A percentile compares a stretch with the other conserved stretches of the same genome.
Conservation (phyloP, 768 basidiomycete genomes). For the Mrakia gelida region DNA sequence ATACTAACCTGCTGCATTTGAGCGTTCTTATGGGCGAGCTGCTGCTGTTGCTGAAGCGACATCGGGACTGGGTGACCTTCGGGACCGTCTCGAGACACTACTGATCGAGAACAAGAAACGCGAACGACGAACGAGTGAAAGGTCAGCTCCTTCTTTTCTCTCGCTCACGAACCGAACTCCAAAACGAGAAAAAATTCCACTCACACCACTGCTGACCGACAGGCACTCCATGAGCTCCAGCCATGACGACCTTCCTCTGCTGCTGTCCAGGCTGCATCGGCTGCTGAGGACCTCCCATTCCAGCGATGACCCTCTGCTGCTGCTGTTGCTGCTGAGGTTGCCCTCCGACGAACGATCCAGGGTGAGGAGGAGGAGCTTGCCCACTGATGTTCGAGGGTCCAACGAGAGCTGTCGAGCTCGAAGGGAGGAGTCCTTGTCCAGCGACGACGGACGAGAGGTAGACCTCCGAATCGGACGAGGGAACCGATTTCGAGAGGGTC, state of each 20-base stretch:
- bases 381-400: background rate
- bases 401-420: background rate
- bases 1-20: background rate
- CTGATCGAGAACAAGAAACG: background rate
- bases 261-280: background rate
- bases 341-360: background rate
- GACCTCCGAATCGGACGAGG: background rate
- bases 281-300: background rate
- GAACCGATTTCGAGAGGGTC: background rate
- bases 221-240: background rate
- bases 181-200: background rate
- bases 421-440: background rate
- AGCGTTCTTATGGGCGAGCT: background rate
- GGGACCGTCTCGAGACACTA: slow-evolving; percentile 5
- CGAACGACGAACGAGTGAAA: background rate
- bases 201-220: slow-evolving; percentile 2
- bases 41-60: slow-evolving; percentile 13
- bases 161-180: background rate
- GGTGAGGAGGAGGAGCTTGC: background rate
- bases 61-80: background rate
- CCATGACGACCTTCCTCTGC: slow-evolving; percentile 10
- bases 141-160: background rate
- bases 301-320: background rate
- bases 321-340: background rate
- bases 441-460: slow-evolving; percentile 1